Evolutionary conservation across 2,329 filamentous ascomycete species (phyloP).

Genomic region (Stagonosporopsis cucurbitacearum): DNA sequence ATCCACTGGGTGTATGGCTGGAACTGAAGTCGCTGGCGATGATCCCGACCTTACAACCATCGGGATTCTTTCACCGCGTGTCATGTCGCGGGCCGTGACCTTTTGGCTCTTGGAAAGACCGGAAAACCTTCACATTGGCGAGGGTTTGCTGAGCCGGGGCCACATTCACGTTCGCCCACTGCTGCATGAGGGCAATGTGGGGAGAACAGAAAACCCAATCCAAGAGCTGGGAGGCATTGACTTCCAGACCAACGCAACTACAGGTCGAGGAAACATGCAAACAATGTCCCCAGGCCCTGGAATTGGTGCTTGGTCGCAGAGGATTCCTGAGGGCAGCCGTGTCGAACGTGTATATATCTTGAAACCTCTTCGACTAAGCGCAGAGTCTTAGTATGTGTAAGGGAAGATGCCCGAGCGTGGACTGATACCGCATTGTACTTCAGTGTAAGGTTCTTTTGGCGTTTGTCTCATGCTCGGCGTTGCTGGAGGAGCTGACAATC

Average conservation of each 20-base stretch:
- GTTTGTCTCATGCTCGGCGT: background rate
- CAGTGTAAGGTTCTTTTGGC: background rate
- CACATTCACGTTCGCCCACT: background rate
- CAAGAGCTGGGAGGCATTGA: constrained; percentile 1
- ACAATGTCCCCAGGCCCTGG: constrained; percentile 34
- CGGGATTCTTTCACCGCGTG: background rate
- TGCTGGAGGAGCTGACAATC: background rate
- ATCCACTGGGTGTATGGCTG: background rate
- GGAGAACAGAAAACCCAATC: constrained; percentile 5
- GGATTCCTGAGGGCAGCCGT: constrained; percentile 1
- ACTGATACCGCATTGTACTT: background rate
- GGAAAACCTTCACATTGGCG: background rate
- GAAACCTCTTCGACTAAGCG: constrained; percentile 38
- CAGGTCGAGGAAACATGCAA: constrained; percentile 20
- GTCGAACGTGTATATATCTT: constrained; percentile 30
- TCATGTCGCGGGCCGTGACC: background rate
- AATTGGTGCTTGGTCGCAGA: constrained; percentile 21
- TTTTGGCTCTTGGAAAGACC: background rate
- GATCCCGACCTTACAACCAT: too few relatives aligned
- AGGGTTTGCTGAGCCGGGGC: background rate
- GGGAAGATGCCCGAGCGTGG: constrained; percentile 16
- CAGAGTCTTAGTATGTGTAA: constrained; percentile 39
- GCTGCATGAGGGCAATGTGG: background rate
- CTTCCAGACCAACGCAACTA: constrained; percentile 15
- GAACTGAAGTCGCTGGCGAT: background rate